These are phyloP conservation scores for Crithidia fasciculata DNA, from an alignment of 208 protist genomes.

Conservation along the genomic window DNA sequence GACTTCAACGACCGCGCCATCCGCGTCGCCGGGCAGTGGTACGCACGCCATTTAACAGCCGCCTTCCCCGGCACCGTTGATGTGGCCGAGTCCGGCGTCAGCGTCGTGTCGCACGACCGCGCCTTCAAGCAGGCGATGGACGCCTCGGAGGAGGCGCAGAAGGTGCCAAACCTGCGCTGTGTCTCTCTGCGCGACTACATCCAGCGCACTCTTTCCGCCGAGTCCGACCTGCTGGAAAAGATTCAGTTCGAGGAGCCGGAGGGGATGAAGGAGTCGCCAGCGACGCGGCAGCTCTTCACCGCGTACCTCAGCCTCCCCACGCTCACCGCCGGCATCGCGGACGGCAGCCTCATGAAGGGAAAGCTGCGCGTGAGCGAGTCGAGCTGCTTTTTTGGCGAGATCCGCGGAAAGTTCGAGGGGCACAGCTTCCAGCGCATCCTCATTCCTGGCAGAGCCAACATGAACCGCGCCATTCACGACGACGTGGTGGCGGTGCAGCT, in stretches of 20 bases:
- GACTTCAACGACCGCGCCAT: slow-evolving; percentile 93
- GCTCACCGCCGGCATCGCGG: slow-evolving; percentile 63
- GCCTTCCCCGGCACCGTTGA: slow-evolving; percentile 39
- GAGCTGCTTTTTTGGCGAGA: slow-evolving; percentile 89
- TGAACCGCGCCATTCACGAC: slow-evolving; percentile 91
- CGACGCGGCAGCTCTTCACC: slow-evolving; percentile 58
- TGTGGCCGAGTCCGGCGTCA: slow-evolving; percentile 26
- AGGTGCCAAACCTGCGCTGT: slow-evolving; percentile 60
- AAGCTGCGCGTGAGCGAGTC: slow-evolving; percentile 83
- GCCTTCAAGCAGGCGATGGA: slow-evolving; percentile 51
- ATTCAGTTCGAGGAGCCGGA: slow-evolving; percentile 75
- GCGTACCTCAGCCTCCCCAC: slow-evolving; percentile 48
- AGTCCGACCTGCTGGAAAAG: slow-evolving; percentile 85
- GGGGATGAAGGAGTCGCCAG: slow-evolving; percentile 69
- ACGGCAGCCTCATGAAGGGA: slow-evolving; percentile 70
- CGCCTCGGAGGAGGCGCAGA: slow-evolving; percentile 30
- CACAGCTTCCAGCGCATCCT: slow-evolving; percentile 78
- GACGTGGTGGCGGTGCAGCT: slow-evolving; percentile 84
- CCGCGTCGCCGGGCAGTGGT: slow-evolving; percentile 86
- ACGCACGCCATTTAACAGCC: slow-evolving; percentile 64
- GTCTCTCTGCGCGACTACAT: slow-evolving; percentile 72
- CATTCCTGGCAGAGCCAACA: slow-evolving; percentile 72
- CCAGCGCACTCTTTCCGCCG: slow-evolving; percentile 38
- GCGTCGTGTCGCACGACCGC: slow-evolving; percentile 79
- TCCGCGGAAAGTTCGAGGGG: slow-evolving; percentile 83